Evolutionary conservation across 2,329 filamentous ascomycete genomes (phyloP).

Genomic region (Aquanectria penicillioides): DNA sequence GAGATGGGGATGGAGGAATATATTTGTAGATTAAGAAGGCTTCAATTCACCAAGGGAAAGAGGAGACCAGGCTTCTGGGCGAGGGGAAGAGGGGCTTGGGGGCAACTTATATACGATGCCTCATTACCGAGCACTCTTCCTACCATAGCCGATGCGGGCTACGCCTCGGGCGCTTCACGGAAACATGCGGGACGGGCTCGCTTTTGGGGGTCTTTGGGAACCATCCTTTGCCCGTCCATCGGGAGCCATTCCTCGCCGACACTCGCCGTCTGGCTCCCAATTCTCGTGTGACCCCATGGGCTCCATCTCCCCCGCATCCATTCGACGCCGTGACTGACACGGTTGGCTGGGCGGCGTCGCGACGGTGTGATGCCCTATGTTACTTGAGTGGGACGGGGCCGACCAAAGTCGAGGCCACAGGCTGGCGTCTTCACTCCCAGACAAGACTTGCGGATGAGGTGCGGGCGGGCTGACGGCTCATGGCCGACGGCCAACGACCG

Average conservation of each 20-base stretch:
- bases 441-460: no score
- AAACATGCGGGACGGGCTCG: conserved; percentile 45
- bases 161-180: no score
- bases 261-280: no score
- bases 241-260: no score
- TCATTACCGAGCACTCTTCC: conserved; percentile 43
- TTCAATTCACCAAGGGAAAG: conserved; percentile 9
- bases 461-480: no score
- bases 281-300: conserved; percentile 42
- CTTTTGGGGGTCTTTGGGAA: conserved; percentile 22
- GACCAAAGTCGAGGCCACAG: no score
- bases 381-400: no score
- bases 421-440: no score
- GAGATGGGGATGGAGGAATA: conserved; percentile 18
- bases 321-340: conserved; percentile 37
- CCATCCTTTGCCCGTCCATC: conserved; percentile 30
- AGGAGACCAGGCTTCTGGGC: neutral
- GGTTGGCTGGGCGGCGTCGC: conserved; percentile 32
- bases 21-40: neutral
- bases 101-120: conserved; percentile 35
- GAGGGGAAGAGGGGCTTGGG: conserved; percentile 30
- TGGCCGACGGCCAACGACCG: conserved; percentile 18
- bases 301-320: conserved; percentile 41
- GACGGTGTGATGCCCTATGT: no score
- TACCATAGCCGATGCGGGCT: conserved; percentile 43